Percentiles rank a stretch among this genome's conserved stretches.
Conservation (phyloP, 2,329 filamentous ascomycete genomes). For the Trichoderma breve region DNA sequence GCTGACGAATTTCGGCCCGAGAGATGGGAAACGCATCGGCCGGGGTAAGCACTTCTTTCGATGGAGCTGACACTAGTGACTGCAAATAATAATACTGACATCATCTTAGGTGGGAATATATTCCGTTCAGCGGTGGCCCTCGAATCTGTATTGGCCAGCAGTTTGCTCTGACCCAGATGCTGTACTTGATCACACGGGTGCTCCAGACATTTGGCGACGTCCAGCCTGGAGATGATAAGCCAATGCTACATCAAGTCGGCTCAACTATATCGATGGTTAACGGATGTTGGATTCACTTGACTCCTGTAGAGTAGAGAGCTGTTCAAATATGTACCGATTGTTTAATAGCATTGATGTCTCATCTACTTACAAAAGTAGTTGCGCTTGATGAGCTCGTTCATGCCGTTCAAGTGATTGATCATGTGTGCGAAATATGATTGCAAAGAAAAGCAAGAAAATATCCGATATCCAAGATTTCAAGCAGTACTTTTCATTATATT, state of each 20-base stretch:
- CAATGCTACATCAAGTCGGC: slow-evolving; percentile 28
- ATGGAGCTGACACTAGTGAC: neutral
- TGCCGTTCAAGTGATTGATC: neutral
- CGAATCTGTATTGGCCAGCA: slow-evolving; percentile 47
- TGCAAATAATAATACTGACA: neutral
- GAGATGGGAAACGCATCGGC: slow-evolving; percentile 41
- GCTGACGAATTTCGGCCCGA: slow-evolving; percentile 44
- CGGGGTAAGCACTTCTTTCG: slow-evolving; percentile 29
- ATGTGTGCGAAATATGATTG: neutral
- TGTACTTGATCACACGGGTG: slow-evolving; percentile 37
- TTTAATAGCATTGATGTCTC: neutral
- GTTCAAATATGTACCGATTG: neutral
- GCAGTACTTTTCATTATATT: neutral
- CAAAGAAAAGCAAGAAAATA: neutral
- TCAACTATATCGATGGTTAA: slow-evolving; percentile 28
- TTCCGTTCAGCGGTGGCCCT: slow-evolving; percentile 46
- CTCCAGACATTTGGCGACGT: slow-evolving; percentile 35
- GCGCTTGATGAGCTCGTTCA: neutral
- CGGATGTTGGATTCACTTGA: slow-evolving; percentile 30
- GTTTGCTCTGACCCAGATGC: slow-evolving; percentile 40
- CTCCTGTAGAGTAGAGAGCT: slow-evolving; percentile 19
- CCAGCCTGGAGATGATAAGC: slow-evolving; percentile 29
- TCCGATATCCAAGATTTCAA: neutral
- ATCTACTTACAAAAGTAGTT: neutral
- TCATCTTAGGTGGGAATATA: slow-evolving; percentile 37